These are phyloP conservation scores for Microcyclospora pomicola DNA, from an alignment of 2,329 filamentous ascomycete genomes.

Conservation along the genomic window DNA sequence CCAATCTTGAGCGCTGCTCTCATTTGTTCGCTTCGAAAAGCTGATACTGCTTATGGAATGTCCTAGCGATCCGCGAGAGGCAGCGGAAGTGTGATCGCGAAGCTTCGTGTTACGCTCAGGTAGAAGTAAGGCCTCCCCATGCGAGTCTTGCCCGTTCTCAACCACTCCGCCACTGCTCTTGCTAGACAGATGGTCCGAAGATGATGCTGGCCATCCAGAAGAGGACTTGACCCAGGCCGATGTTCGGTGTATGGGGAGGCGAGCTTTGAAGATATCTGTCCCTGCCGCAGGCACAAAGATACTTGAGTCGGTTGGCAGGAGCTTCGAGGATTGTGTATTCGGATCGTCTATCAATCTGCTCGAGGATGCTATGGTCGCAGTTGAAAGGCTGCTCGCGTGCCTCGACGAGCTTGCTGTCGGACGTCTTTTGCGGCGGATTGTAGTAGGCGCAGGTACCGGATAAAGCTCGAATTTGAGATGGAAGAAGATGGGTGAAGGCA, in stretches of 20 bases:
- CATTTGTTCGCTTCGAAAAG: constrained; percentile 27
- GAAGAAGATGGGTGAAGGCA: constrained; percentile 52
- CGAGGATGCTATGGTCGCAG: constrained; percentile 1
- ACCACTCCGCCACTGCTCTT: neutral
- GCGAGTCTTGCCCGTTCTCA: constrained; percentile 10
- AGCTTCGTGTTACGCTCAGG: constrained; percentile 23
- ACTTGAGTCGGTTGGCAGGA: constrained; percentile 3
- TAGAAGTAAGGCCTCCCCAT: constrained; percentile 23
- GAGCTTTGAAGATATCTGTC: constrained; percentile 33
- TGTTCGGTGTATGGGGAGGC: constrained; percentile 30
- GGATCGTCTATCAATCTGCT: no score
- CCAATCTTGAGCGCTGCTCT: constrained; percentile 53
- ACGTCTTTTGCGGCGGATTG: constrained; percentile 1
- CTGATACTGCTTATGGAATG: constrained; percentile 1
- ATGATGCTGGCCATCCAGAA: no score
- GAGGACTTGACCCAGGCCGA: constrained; percentile 21
- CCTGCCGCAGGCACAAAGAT: constrained; percentile 26
- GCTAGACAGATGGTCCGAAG: neutral
- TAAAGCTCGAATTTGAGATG: constrained; percentile 49
- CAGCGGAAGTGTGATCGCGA: neutral
- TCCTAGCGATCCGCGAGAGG: no score
- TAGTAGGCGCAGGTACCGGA: constrained; percentile 20
- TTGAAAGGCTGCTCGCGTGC: constrained; percentile 1
- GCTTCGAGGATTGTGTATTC: no score
- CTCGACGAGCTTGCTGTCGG: neutral